Evolutionary conservation across 495 filamentous ascomycete genomes (phyloP), one percentile per base, ranked within the genome.

Genomic region (Thozetella sp.): DNA sequence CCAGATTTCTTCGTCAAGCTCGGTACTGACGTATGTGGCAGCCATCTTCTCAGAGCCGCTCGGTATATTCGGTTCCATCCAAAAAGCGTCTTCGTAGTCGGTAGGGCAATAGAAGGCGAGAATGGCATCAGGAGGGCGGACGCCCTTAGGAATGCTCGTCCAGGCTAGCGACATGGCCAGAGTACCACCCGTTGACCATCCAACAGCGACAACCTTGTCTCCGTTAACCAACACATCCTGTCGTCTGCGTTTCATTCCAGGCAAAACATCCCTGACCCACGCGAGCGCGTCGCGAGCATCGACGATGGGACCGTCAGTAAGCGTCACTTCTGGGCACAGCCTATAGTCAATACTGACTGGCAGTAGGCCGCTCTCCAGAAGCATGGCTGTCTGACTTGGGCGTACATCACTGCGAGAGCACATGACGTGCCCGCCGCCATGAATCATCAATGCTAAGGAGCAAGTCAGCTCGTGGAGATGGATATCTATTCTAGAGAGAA

Each of bases 111-210:
- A 88, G 63, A 88, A 84, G 3, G 74, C 67, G 15, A 87, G 65
- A 12, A 85, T 77, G 0, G 77, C 83, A 1, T 78, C 57, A 0
- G 84, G 83, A 1, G 80, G 74, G n/a, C 30, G 46, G 1, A 83
- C 26, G 0, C 72, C 75, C 1, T 19, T 10, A 12, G 48, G 24
- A 0, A 24, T 27, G 0, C 74, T 57, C 1, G 80, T 83, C 67
- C 68, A 86, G 0, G 58, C 78, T 0, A 80, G 55, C 2, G 77
- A 69, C 73, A 86, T 76, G 19, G 83, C 83, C 0, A 88, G 70
- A 10, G 74, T 72, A 0, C 83, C 86, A 6, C 85, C 85, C 0
- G 78, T 74, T 0, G 83, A 87, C 85, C 84, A 88, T 0, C 86
- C 84, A 0, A 88, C 66, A 0, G 68, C 77, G 0, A 80, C 79